phyloP scores from a whole-genome alignment of 129 eudicot species.

The Sambucus nigra region DNA sequence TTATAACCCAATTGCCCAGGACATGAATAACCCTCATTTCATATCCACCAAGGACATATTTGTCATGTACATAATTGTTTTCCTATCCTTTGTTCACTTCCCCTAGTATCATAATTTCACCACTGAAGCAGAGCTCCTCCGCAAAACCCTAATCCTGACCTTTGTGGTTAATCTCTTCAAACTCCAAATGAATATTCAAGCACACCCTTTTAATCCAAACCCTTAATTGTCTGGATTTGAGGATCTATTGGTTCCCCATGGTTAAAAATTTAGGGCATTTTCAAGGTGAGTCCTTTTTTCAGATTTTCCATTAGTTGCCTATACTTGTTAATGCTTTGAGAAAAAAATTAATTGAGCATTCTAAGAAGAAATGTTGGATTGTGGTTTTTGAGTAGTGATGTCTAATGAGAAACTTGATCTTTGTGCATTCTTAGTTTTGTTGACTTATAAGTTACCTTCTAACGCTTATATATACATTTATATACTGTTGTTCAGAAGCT shows the following conservation, averaged over 20 bases:
- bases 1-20: background rate
- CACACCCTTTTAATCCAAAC: conserved; percentile 18
- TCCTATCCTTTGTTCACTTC: conserved; percentile 15
- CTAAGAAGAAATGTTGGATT: background rate
- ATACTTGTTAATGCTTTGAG: background rate
- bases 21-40: background rate
- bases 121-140: conserved; percentile 18
- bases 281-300: conserved; percentile 17
- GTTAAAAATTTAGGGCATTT: conserved; percentile 15
- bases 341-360: conserved; percentile 3
- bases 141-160: conserved; percentile 30
- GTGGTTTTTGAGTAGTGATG: background rate
- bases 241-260: conserved; percentile 20
- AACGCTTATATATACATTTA: too few species aligned
- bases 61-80: conserved; percentile 16
- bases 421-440: conserved; percentile 1
- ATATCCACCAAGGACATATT: conserved; percentile 15
- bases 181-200: conserved; percentile 1
- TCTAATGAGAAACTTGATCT: background rate
- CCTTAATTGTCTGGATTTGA: conserved; percentile 24
- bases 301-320: background rate
- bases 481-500: too few species aligned
- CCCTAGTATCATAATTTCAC: conserved; percentile 11
- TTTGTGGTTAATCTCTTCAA: conserved; percentile 15
- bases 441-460: too few species aligned